Percentiles rank a stretch among this genome's conserved stretches.
These are phyloP conservation scores for Rhynchosporium agropyri DNA, from an alignment of 2,329 filamentous ascomycete genomes.

Conservation along the genomic window DNA sequence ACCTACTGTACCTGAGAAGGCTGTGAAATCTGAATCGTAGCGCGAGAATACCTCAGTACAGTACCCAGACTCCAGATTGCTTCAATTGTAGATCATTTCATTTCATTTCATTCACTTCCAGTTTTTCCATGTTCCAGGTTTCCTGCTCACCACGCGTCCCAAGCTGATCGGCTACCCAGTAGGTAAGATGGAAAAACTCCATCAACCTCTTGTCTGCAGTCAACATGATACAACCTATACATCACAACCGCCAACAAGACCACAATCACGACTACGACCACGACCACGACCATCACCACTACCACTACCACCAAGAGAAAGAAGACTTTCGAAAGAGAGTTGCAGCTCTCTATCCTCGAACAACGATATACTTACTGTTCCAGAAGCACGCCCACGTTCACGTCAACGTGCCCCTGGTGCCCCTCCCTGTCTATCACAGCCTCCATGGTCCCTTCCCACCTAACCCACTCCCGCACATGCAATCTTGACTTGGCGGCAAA, in stretches of 20 bases:
- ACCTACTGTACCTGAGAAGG: no score
- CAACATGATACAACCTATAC: neutral
- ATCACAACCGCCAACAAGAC: neutral
- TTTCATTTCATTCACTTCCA: no score
- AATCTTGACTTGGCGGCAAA: constrained; percentile 8
- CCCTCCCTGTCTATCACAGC: neutral
- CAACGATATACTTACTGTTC: no score
- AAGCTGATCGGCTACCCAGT: neutral
- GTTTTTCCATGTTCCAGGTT: no score
- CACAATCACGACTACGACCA: neutral
- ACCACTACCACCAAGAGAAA: neutral
- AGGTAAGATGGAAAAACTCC: constrained; percentile 9
- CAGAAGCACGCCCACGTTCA: neutral
- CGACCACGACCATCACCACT: neutral
- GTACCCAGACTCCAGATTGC: no score
- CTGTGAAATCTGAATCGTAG: no score
- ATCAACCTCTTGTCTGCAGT: constrained; percentile 8
- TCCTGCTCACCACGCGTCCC: neutral
- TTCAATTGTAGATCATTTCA: no score
- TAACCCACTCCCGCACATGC: neutral
- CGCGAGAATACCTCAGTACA: no score
- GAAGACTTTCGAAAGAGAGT: neutral
- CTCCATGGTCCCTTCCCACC: neutral
- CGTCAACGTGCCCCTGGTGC: no score
- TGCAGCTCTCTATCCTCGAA: neutral